Conservation (phyloP, 306 rosid species). For the Alnus glutinosa region DNA sequence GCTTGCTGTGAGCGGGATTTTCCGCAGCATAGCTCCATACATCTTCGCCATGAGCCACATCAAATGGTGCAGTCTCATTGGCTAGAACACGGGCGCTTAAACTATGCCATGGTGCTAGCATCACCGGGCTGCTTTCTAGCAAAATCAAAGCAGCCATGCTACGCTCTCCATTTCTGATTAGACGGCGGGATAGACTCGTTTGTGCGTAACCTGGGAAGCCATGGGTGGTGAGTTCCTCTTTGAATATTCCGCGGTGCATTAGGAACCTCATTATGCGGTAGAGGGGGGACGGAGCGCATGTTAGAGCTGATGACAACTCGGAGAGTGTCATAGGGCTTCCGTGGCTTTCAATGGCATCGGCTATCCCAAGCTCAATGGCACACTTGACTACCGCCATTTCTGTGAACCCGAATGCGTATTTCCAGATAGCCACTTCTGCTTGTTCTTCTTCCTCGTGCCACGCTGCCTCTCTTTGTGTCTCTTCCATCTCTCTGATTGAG, state of each 20-base stretch:
- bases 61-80: conserved; percentile 30
- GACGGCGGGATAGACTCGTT: conserved; percentile 40
- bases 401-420: conserved; percentile 50
- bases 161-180: conserved; percentile 19
- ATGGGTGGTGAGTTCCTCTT: not conserved
- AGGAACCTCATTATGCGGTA: conserved; percentile 58
- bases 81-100: conserved; percentile 25
- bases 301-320: conserved; percentile 44
- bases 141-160: conserved; percentile 31
- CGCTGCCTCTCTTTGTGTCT: conserved; percentile 7
- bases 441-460: conserved; percentile 34
- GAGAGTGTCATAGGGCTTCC: conserved; percentile 50
- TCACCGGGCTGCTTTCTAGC: conserved; percentile 40
- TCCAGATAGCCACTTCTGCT: conserved; percentile 45
- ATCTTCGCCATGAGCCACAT: conserved; percentile 50
- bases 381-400: conserved; percentile 67
- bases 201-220: conserved; percentile 19
- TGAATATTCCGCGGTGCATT: conserved; percentile 42
- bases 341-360: conserved; percentile 58
- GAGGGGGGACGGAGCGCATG: conserved; percentile 33
- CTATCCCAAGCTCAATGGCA: conserved; percentile 64
- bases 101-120: conserved; percentile 52
- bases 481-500: conserved; percentile 21
- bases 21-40: conserved; percentile 41
- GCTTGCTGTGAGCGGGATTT: conserved; percentile 34